Base-by-base conservation (phyloP, 129 eudicot genomes). In the Chrysanthemum makinoi region DNA sequence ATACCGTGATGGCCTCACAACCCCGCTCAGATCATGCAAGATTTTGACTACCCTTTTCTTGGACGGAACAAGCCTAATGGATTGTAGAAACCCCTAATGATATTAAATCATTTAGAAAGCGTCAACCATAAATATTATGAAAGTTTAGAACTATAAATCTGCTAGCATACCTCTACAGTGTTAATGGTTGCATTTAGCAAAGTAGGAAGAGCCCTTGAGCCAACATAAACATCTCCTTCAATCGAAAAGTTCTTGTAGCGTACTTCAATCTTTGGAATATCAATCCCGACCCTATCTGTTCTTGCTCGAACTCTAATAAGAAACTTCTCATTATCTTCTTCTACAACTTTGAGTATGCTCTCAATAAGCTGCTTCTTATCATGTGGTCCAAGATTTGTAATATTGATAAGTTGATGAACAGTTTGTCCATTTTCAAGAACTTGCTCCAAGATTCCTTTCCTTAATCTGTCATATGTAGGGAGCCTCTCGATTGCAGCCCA, bases 401-500 rank as follows among this genome's bases (percentile, higher is more conserved):
- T 64, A 64, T 64, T 50, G 30, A 64, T 39, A 35, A 35, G 69
- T 64, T 64, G 15, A 64, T 39, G 69, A 64, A 64, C 69, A n/a
- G 15, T 64, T 39, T 64, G 4, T 16, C 28, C 69, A 35, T 35
- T 18, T 10, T 64, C 69, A 3, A 63, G 68, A 63, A 63, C 51
- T 39, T 39, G 50, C 24, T 35, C 39, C n/a, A 63, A 2, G 50
- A 63, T 63, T 63, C 68, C 68, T 63, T 63, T 63, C 44, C 51
- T 9, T 63, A 63, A 63, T 39, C 68, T 63, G 18, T 39, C 68
- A 9, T 33, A 63, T 5, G 68, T 63, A 33, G 68, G 68, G 44
- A 63, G 68, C 50, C 68, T 63, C 48, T 63, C 68, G 17, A 63
- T 63, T n/a, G 68, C 68, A 63, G 68, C 68, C 68, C 68, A 63